These are phyloP conservation scores for Cordyceps cicadae DNA, from an alignment of 2,329 filamentous ascomycete species.

Conservation along the genomic window DNA sequence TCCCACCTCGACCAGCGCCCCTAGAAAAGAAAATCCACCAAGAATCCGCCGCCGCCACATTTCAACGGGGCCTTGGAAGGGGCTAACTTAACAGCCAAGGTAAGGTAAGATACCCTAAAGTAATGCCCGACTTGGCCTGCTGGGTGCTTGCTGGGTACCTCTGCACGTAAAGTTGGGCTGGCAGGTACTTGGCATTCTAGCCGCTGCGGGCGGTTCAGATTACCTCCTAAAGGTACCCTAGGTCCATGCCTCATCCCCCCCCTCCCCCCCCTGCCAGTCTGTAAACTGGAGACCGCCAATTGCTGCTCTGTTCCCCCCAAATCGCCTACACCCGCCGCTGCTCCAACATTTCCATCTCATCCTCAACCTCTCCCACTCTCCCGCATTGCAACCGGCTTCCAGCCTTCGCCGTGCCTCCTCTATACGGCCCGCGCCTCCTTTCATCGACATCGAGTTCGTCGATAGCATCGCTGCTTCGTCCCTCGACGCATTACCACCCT, in stretches of 20 bases:
- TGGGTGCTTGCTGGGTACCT: background rate
- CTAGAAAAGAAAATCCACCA: background rate
- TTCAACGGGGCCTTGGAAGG: background rate
- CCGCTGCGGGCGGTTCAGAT: constrained; percentile 6
- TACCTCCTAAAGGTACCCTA: background rate
- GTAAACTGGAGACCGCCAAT: constrained; percentile 8
- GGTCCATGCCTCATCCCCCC: background rate
- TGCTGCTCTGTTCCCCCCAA: constrained; percentile 5
- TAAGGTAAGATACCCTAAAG: too few species aligned
- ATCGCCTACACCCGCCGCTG: background rate
- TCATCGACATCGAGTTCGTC: background rate
- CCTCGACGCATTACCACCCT: background rate
- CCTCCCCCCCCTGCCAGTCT: background rate
- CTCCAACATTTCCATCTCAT: constrained; percentile 9
- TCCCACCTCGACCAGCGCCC: background rate
- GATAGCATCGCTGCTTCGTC: background rate
- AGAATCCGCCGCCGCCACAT: background rate
- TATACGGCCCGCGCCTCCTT: background rate
- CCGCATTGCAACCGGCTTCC: background rate
- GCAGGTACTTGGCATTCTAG: background rate
- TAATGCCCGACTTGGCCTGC: background rate
- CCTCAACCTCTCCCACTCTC: constrained; percentile 1
- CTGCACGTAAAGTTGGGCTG: too few species aligned
- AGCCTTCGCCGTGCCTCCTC: constrained; percentile 2
- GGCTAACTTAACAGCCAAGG: background rate